Percentiles rank a stretch among this genome's conserved stretches.
These are phyloP conservation scores for Mrakia frigida DNA, from an alignment of 768 basidiomycete genomes.

Conservation along the genomic window DNA sequence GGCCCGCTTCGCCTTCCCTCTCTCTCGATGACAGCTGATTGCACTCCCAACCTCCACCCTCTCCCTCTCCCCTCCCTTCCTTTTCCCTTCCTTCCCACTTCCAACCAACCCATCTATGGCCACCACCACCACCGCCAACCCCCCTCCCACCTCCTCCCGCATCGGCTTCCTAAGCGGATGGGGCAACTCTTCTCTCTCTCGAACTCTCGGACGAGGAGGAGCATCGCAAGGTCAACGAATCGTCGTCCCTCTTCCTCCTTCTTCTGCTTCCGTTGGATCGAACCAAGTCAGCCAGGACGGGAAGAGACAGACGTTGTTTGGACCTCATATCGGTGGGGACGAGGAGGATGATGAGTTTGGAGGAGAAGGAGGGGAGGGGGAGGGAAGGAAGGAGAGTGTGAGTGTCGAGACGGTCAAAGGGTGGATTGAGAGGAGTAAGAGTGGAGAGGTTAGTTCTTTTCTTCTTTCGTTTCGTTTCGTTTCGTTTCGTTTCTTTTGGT, in stretches of 20 bases:
- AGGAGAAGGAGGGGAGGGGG: conserved; percentile 24
- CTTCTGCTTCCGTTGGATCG: neutral
- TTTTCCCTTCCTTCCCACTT: too few relatives aligned
- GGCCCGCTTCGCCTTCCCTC: neutral
- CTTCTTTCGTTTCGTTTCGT: neutral
- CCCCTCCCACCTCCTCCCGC: neutral
- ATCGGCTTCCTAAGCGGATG: conserved; percentile 9
- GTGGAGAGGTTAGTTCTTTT: conserved; percentile 63
- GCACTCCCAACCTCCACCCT: neutral
- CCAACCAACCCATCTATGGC: neutral
- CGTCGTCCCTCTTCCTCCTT: conserved; percentile 9
- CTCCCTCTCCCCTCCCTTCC: neutral
- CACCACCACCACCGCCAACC: neutral
- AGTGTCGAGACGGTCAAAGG: conserved; percentile 72
- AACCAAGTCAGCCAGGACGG: neutral
- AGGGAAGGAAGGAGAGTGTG: conserved; percentile 55
- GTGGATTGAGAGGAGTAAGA: conserved; percentile 62
- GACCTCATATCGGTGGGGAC: conserved; percentile 74
- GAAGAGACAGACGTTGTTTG: conserved; percentile 77
- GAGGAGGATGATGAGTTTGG: conserved; percentile 56
- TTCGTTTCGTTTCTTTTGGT: neutral
- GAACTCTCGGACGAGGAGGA: conserved; percentile 26
- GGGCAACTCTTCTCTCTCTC: conserved; percentile 30
- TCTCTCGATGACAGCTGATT: too few relatives aligned
- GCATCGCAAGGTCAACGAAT: neutral